Percentiles rank a stretch among this genome's conserved stretches.
These are phyloP conservation scores for Cyberlindnera nakhonratchasimensis DNA, from an alignment of 805 yeast species.

Conservation along the genomic window DNA sequence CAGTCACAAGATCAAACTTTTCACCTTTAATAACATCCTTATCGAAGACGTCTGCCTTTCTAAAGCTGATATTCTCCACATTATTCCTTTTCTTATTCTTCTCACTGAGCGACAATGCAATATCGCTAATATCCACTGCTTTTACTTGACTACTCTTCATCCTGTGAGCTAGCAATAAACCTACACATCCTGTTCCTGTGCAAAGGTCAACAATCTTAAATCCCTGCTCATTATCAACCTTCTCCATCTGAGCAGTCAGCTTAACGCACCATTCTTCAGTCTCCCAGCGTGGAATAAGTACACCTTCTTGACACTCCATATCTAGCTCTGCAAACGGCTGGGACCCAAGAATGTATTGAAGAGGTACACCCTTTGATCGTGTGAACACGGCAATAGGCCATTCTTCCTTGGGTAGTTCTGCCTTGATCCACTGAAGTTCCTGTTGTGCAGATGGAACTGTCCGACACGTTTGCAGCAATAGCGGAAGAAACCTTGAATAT, in stretches of 20 bases:
- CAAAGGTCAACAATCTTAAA: constrained; percentile 61
- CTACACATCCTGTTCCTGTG: constrained; percentile 88
- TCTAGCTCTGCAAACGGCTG: constrained; percentile 83
- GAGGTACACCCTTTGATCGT: constrained; percentile 57
- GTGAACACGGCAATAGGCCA: constrained; percentile 52
- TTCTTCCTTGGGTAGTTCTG: constrained; percentile 45
- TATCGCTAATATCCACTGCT: constrained; percentile 56
- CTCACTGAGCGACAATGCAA: constrained; percentile 49
- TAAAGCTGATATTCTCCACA: constrained; percentile 11
- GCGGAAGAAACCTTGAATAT: constrained; percentile 14
- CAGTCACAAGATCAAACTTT: constrained; percentile 51
- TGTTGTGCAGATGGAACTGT: constrained; percentile 39
- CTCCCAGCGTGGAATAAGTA: constrained; percentile 89
- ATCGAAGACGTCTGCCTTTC: constrained; percentile 10
- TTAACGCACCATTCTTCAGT: constrained; percentile 84
- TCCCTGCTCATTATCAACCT: constrained; percentile 3
- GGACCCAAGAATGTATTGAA: constrained; percentile 79
- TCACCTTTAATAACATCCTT: not conserved
- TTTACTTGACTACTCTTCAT: constrained; percentile 26
- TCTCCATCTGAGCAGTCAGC: constrained; percentile 29
- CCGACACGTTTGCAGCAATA: constrained; percentile 20
- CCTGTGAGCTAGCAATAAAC: constrained; percentile 44
- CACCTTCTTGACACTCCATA: constrained; percentile 57
- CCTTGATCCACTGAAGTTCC: constrained; percentile 63
- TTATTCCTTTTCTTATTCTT: constrained; percentile 36